These are phyloP conservation scores for Haberlea rhodopensis DNA, from an alignment of 257 asterid genomes.

Conservation along the genomic window DNA sequence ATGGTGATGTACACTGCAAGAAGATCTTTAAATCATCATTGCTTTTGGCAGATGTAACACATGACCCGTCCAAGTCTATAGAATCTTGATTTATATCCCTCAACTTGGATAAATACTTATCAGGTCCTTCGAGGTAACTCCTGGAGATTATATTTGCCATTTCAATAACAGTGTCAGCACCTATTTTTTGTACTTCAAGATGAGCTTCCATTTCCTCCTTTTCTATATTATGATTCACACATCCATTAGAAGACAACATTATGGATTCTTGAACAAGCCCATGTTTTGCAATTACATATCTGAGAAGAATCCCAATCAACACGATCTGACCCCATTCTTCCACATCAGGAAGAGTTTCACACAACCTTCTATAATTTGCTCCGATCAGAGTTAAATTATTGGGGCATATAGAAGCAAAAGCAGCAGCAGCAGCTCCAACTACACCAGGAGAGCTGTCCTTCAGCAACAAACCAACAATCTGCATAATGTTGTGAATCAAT, in stretches of 20 bases:
- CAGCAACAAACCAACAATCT: constrained; percentile 81
- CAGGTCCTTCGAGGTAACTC: constrained; percentile 96
- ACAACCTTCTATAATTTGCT: constrained; percentile 72
- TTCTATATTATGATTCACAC: constrained; percentile 34
- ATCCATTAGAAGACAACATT: constrained; percentile 47
- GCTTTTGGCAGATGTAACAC: constrained; percentile 67
- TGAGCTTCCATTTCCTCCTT: constrained; percentile 44
- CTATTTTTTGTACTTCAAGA: constrained; percentile 32
- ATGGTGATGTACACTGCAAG: constrained; percentile 83
- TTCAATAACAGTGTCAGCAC: constrained; percentile 45
- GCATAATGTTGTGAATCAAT: constrained; percentile 31
- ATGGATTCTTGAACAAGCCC: constrained; percentile 91
- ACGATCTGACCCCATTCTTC: constrained; percentile 99
- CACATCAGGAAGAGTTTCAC: constrained; percentile 94
- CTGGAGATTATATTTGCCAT: constrained; percentile 60
- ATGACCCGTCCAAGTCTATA: constrained; percentile 44
- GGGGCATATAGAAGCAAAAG: constrained; percentile 91
- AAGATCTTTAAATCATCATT: constrained; percentile 79
- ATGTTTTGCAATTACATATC: constrained; percentile 86
- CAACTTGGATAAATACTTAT: constrained; percentile 67
- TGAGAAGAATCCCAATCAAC: constrained; percentile 73
- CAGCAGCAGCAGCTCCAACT: constrained; percentile 97
- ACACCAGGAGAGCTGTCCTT: constrained; percentile 91
- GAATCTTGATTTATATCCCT: constrained; percentile 43
- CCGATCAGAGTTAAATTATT: constrained; percentile 73